Evolutionary conservation across 257 asterid species (phyloP).

Genomic region (Leonotis leonurus): DNA sequence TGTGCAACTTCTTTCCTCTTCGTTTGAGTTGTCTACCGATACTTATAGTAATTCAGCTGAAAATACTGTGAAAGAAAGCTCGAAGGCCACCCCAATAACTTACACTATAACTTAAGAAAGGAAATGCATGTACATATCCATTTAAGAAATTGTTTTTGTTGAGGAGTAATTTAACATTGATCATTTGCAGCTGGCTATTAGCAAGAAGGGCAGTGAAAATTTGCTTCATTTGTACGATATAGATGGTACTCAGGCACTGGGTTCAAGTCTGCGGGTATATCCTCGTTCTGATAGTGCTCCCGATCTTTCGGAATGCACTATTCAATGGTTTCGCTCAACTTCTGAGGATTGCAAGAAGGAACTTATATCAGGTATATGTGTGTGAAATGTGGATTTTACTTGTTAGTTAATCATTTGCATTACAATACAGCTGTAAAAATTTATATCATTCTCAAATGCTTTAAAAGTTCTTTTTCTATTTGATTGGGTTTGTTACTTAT

Average conservation of each 20-base stretch:
- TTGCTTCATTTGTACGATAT: conserved; percentile 46
- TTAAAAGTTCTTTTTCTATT: not conserved
- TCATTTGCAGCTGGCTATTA: conserved; percentile 67
- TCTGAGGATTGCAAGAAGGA: conserved; percentile 67
- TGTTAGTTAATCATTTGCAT: not conserved
- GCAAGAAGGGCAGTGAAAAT: conserved; percentile 45
- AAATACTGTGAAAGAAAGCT: not conserved
- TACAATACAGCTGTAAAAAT: not conserved
- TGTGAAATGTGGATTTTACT: too few species aligned
- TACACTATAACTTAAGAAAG: not conserved
- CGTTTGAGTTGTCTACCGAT: not conserved
- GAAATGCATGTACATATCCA: not conserved
- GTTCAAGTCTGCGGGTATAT: conserved; percentile 55
- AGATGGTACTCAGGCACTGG: conserved; percentile 76
- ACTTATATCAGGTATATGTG: conserved; percentile 62
- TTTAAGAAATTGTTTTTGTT: too few species aligned
- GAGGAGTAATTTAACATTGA: too few species aligned
- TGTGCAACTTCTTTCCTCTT: not conserved
- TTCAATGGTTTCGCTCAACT: conserved; percentile 75
- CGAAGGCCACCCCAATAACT: not conserved
- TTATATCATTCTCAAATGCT: too few species aligned
- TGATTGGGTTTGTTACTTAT: not conserved
- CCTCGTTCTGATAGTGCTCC: conserved; percentile 56
- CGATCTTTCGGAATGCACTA: conserved; percentile 51
- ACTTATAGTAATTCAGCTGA: not conserved